Evolutionary conservation across 768 basidiomycete species (phyloP).

Genomic region (Tylopilus sp.): DNA sequence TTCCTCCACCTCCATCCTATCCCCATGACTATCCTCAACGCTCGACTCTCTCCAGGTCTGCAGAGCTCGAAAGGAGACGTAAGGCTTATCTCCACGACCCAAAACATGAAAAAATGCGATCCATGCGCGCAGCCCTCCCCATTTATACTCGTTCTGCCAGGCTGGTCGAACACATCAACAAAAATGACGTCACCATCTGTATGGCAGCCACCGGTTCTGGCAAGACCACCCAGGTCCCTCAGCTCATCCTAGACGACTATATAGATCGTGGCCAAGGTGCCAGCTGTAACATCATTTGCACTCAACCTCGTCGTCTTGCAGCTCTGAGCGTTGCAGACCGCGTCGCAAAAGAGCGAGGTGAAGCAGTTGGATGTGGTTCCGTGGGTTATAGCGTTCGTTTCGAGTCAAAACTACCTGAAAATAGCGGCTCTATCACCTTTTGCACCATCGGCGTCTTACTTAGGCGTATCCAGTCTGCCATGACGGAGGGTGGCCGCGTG

Average conservation of each 20-base stretch:
- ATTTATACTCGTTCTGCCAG: constrained; percentile 66
- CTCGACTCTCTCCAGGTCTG: constrained; percentile 51
- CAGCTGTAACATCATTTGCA: constrained; percentile 85
- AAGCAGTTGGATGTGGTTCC: constrained; percentile 56
- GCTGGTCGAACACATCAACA: constrained; percentile 62
- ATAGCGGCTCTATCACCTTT: constrained; percentile 84
- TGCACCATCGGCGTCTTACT: constrained; percentile 92
- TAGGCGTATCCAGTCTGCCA: constrained; percentile 75
- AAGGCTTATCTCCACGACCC: constrained; percentile 62
- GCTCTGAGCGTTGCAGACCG: constrained; percentile 91
- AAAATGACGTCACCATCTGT: constrained; percentile 83
- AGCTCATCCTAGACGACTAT: constrained; percentile 82
- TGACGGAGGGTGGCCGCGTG: constrained; percentile 40
- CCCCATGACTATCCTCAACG: constrained; percentile 29
- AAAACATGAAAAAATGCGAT: constrained; percentile 59
- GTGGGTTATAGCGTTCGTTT: constrained; percentile 94
- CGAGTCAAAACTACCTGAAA: constrained; percentile 73
- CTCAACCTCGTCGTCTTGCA: constrained; percentile 88
- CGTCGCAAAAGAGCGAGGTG: constrained; percentile 84
- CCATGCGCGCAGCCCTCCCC: constrained; percentile 65
- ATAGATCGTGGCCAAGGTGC: constrained; percentile 79
- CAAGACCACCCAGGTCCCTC: constrained; percentile 94
- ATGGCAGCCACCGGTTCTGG: constrained; percentile 92
- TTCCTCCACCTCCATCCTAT: constrained; percentile 13
- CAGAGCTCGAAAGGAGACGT: constrained; percentile 49